phyloP scores from a whole-genome alignment of 805 yeast genomes.

The Candida tammaniensis region DNA sequence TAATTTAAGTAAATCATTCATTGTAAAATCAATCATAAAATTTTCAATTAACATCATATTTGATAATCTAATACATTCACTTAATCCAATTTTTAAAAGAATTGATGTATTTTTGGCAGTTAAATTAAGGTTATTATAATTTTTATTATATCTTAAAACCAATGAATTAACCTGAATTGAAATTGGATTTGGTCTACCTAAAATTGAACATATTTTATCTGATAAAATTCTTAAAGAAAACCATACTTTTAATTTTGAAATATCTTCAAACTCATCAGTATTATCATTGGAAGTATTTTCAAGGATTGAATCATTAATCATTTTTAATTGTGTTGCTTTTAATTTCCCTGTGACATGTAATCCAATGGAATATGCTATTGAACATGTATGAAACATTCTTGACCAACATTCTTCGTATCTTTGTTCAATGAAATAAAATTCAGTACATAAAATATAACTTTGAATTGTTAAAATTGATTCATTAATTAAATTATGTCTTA shows the following conservation, averaged over 20 bases:
- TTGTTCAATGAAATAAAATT: slow-evolving; percentile 47
- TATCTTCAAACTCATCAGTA: slow-evolving; percentile 30
- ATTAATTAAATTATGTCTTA: slow-evolving; percentile 44
- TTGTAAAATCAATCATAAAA: slow-evolving; percentile 44
- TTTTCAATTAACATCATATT: slow-evolving; percentile 52
- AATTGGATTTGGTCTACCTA: slow-evolving; percentile 56
- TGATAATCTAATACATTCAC: slow-evolving; percentile 48
- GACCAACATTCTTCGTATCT: slow-evolving; percentile 53
- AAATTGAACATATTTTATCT: slow-evolving; percentile 49
- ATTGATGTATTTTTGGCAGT: slow-evolving; percentile 24
- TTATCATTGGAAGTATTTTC: slow-evolving; percentile 2
- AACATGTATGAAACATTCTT: slow-evolving; percentile 46
- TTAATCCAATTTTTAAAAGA: slow-evolving; percentile 44
- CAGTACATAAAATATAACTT: slow-evolving; percentile 50
- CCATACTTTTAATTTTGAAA: slow-evolving; percentile 45
- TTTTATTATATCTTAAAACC: slow-evolving; percentile 21
- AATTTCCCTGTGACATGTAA: slow-evolving; percentile 43
- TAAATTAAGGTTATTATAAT: slow-evolving; percentile 16
- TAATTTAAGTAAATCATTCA: slow-evolving; percentile 38
- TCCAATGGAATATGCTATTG: slow-evolving; percentile 51
- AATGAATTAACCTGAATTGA: slow-evolving; percentile 37
- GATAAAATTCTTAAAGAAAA: slow-evolving; percentile 46
- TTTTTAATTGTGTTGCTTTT: slow-evolving; percentile 14
- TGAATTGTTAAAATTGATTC: slow-evolving; percentile 49
- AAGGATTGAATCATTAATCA: slow-evolving; percentile 7